A percentile compares a stretch with the other conserved stretches of the same genome.
These are phyloP conservation scores for Didymella exigua DNA, from an alignment of 2,329 filamentous ascomycete species.

Conservation along the genomic window DNA sequence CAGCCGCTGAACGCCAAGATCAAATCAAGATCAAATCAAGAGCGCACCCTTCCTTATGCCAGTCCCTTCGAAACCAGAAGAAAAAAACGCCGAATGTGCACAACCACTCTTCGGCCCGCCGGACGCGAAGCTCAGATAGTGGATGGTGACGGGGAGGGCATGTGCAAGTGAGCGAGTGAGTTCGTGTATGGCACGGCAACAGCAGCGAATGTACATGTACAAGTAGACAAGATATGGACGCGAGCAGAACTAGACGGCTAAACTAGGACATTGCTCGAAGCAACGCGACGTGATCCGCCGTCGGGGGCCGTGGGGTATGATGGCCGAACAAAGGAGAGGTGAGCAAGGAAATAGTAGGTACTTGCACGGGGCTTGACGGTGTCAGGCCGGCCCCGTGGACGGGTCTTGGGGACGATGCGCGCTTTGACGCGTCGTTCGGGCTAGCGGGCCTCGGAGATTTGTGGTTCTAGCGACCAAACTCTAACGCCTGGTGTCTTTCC, in stretches of 20 bases:
- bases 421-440: background rate
- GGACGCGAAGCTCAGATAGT: too few relatives aligned
- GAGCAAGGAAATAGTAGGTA: background rate
- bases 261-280: background rate
- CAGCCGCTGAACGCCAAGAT: too few relatives aligned
- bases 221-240: background rate
- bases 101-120: too few relatives aligned
- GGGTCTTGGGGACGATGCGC: background rate
- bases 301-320: background rate
- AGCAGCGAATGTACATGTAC: background rate
- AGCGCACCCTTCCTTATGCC: too few relatives aligned
- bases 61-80: too few relatives aligned
- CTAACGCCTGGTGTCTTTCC: constrained; percentile 1
- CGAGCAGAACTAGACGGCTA: background rate
- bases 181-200: too few relatives aligned
- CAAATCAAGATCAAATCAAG: too few relatives aligned
- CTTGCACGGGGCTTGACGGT: too few relatives aligned
- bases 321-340: background rate
- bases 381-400: background rate
- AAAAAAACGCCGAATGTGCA: too few relatives aligned
- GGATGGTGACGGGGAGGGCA: too few relatives aligned
- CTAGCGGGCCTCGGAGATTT: constrained; percentile 11
- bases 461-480: constrained; percentile 9
- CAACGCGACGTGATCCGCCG: background rate
- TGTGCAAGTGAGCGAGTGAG: too few relatives aligned